These are phyloP conservation scores for Amyloporia xantha DNA, from an alignment of 768 basidiomycete genomes.

Conservation along the genomic window DNA sequence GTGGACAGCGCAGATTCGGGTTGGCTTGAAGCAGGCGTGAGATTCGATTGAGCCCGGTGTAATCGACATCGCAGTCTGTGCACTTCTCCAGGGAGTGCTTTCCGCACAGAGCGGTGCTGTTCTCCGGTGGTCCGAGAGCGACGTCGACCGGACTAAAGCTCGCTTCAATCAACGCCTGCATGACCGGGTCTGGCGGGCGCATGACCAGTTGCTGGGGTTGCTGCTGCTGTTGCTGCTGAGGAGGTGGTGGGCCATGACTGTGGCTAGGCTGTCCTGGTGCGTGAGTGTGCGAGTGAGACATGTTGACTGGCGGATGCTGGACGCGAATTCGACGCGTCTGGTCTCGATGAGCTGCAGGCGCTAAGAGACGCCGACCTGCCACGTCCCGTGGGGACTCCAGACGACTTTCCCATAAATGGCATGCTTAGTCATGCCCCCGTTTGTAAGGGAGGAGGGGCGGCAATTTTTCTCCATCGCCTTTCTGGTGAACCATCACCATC, in stretches of 20 bases:
- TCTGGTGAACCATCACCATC: constrained; percentile 30
- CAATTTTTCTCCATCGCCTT: constrained; percentile 25
- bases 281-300: constrained; percentile 65
- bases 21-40: constrained; percentile 62
- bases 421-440: constrained; percentile 11
- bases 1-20: constrained; percentile 69
- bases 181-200: constrained; percentile 55
- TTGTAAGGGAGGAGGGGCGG: constrained; percentile 18
- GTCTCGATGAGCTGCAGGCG: neutral
- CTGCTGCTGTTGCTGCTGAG: constrained; percentile 30
- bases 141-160: constrained; percentile 57
- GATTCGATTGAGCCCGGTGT: constrained; percentile 67
- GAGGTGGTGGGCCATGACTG: constrained; percentile 34
- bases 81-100: constrained; percentile 71
- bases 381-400: constrained; percentile 9
- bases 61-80: constrained; percentile 67
- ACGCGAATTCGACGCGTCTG: neutral
- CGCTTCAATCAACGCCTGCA: constrained; percentile 74
- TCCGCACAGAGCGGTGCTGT: constrained; percentile 51
- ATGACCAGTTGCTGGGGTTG: constrained; percentile 34
- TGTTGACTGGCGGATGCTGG: constrained; percentile 18
- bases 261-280: constrained; percentile 49
- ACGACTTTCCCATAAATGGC: neutral
- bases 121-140: constrained; percentile 45
- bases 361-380: constrained; percentile 9